These are phyloP conservation scores for Telfairia occidentalis DNA, from an alignment of 331 rosid species.

Conservation along the genomic window DNA sequence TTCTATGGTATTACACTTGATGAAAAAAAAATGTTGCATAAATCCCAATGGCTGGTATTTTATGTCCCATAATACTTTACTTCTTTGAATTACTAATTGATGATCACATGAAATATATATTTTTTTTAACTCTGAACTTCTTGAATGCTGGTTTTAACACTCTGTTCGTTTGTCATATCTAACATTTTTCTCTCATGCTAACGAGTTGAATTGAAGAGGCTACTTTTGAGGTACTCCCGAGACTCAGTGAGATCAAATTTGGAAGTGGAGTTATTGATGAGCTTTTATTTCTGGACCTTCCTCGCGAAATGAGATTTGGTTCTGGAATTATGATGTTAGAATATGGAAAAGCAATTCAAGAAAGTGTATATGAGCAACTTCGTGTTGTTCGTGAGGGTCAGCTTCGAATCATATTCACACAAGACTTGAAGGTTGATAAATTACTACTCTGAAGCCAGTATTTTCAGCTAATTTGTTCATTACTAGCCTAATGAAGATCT, in stretches of 20 bases:
- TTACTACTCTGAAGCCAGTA: neutral
- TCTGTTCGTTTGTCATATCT: constrained; percentile 17
- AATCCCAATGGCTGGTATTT: neutral
- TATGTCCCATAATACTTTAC: neutral
- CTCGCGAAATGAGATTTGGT: constrained; percentile 60
- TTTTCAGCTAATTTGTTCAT: neutral
- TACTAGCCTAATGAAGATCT: neutral
- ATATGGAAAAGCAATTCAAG: constrained; percentile 87
- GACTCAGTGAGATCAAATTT: constrained; percentile 88
- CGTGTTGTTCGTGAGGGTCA: constrained; percentile 98
- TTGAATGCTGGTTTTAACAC: neutral
- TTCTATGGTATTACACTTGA: neutral
- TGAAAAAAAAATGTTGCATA: neutral
- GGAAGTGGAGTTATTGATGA: constrained; percentile 93
- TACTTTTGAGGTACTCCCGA: constrained; percentile 84
- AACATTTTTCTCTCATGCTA: neutral
- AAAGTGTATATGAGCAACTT: constrained; percentile 93
- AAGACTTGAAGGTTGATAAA: constrained; percentile 64
- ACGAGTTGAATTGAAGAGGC: constrained; percentile 53
- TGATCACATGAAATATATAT: neutral
- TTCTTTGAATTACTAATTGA: neutral
- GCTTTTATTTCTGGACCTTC: constrained; percentile 76
- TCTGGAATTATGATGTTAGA: constrained; percentile 85
- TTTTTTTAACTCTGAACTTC: neutral
- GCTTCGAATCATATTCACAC: constrained; percentile 77